Evolutionary conservation across 2,329 filamentous ascomycete genomes (phyloP), one percentile per base, ranked within the genome.

Genomic region (Fusarium nelsonii): DNA sequence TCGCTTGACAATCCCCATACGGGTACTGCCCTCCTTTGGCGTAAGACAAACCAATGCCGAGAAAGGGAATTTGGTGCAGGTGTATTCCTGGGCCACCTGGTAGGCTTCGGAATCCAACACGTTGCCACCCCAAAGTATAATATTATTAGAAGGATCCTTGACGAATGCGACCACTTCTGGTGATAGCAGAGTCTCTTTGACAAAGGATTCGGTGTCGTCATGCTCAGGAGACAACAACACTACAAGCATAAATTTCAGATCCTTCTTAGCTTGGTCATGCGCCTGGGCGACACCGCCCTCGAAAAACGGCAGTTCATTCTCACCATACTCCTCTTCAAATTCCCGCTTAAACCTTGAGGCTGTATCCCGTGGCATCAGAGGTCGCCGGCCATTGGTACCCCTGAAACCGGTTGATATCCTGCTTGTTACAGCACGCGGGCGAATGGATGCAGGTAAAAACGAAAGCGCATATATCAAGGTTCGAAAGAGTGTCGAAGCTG

Each of bases 21-120:
- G 89, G 2, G 93, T 93, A 68, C 90, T 90, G 3, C 92, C 92
- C 64, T 95, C 90, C 70, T 91, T 91, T 0, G 94, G 94, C 0
- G 94, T 97, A 69, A 97, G 91, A 59, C 93, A 94, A 30, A 97
- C 90, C 4, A 97, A 80, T 15, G 91, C 93, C 1, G 92, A 90
- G 77, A 97, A 98, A 11, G 96, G 96, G 74, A 96, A 97, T 77
- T 97, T 97, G 62, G 93, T 97, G 79, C 92, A 96, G 72, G 90
- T 90, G 67, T 98, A 88, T 45, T 94, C 93, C 14, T 88, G 87
- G n/a, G 94, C 90, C 40, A 97, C 93, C 78, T 97, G 94, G 79
- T 97, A 98, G 7, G 95, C 93, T 81, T 99, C 96, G 4, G 93
- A 91, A 77, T 99, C 96, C 68, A 94, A 88, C 1, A 98, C 91